Conservation (phyloP, 2,329 filamentous ascomycete species). For the Monascus ruber region DNA sequence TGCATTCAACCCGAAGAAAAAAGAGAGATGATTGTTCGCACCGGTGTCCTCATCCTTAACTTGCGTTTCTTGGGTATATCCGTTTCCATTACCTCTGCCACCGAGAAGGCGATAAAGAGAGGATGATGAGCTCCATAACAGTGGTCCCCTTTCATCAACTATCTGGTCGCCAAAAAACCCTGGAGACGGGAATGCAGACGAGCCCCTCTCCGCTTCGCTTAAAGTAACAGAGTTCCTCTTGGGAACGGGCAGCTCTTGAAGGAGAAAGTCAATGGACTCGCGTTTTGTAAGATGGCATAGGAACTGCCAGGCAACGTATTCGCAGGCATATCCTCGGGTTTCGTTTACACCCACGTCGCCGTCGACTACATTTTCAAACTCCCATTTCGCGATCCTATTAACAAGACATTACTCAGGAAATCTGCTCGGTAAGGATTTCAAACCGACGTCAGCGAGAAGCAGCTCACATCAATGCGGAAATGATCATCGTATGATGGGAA, state of each 20-base stretch:
- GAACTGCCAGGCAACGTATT: slow-evolving; percentile 53
- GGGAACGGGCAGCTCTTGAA: slow-evolving; percentile 38
- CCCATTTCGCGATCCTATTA: slow-evolving; percentile 44
- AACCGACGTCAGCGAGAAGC: background rate
- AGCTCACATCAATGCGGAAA: slow-evolving; percentile 42
- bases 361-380: slow-evolving; percentile 41
- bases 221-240: slow-evolving; percentile 8
- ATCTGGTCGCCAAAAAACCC: slow-evolving; percentile 1
- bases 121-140: slow-evolving; percentile 15
- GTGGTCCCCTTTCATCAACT: slow-evolving; percentile 18
- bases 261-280: slow-evolving; percentile 47
- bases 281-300: slow-evolving; percentile 44
- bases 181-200: slow-evolving; percentile 6
- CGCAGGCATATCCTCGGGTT: slow-evolving; percentile 47
- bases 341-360: slow-evolving; percentile 47
- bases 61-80: slow-evolving; percentile 29
- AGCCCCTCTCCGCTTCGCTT: slow-evolving; percentile 12
- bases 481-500: slow-evolving; percentile 33
- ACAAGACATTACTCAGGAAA: background rate
- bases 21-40: slow-evolving; percentile 51
- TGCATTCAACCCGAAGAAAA: slow-evolving; percentile 71
- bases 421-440: background rate
- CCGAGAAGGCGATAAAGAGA: slow-evolving; percentile 15
- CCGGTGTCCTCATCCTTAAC: slow-evolving; percentile 37
- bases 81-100: slow-evolving; percentile 38